Conservation (phyloP, 202 grass and related monocot genomes). For the Elaeis oleifera region DNA sequence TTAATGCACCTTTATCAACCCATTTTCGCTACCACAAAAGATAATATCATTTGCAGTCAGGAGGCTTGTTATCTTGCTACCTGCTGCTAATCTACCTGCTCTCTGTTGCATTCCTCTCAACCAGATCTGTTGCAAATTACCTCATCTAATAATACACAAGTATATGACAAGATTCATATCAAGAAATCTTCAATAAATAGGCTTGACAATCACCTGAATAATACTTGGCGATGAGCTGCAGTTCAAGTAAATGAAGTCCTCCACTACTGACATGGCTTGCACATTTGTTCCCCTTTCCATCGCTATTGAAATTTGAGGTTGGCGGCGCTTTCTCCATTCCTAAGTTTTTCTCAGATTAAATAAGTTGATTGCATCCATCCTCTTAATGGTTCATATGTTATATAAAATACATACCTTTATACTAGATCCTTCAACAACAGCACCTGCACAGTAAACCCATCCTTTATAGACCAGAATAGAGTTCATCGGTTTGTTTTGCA, state of each 20-base stretch:
- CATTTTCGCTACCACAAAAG: constrained; percentile 77
- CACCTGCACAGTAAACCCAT: constrained; percentile 84
- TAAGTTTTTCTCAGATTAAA: constrained; percentile 31
- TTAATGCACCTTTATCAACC: constrained; percentile 65
- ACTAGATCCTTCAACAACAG: constrained; percentile 66
- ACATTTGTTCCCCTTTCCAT: constrained; percentile 50
- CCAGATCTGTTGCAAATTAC: constrained; percentile 57
- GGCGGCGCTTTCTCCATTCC: constrained; percentile 68
- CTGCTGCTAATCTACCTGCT: constrained; percentile 73
- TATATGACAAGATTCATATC: constrained; percentile 6
- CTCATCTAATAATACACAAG: not conserved
- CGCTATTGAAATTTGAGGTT: constrained; percentile 35
- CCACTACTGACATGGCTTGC: constrained; percentile 71
- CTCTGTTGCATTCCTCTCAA: constrained; percentile 86
- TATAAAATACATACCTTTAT: constrained; percentile 55
- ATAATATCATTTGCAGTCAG: constrained; percentile 70
- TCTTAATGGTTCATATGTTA: too few species aligned
- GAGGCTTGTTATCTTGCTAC: constrained; percentile 76
- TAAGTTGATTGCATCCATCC: not conserved
- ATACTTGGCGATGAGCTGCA: constrained; percentile 55
- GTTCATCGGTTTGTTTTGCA: constrained; percentile 58
- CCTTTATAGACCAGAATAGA: constrained; percentile 74
- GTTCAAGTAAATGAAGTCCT: constrained; percentile 96
- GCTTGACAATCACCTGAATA: constrained; percentile 49
- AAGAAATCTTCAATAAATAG: too few species aligned